Conservation (phyloP, 1,284 basidiomycete genomes). For the Cutaneotrichosporon dermatis region DNA sequence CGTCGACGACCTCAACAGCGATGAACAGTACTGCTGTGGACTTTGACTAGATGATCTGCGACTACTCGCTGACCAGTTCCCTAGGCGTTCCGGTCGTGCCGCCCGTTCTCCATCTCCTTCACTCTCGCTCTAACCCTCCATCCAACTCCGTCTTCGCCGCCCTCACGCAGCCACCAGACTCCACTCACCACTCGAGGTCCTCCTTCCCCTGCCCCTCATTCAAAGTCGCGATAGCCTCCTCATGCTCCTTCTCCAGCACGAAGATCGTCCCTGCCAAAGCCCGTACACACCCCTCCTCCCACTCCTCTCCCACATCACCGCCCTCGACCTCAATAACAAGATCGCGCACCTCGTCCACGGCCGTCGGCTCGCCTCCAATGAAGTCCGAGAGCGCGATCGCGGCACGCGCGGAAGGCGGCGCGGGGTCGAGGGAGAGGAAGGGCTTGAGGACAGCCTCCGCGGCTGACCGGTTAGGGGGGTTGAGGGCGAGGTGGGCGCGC, state of each 20-base stretch:
- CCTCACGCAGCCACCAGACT: too few relatives aligned
- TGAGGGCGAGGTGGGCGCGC: slow-evolving; percentile 73
- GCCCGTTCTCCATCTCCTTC: too few relatives aligned
- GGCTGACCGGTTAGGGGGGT: slow-evolving; percentile 57
- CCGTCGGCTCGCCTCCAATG: slow-evolving; percentile 46
- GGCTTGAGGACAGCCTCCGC: slow-evolving; percentile 55
- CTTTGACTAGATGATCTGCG: too few relatives aligned
- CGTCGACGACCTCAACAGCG: too few relatives aligned
- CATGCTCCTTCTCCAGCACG: slow-evolving; percentile 71
- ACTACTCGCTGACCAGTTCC: too few relatives aligned
- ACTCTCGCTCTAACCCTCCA: too few relatives aligned
- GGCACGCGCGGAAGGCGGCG: slow-evolving; percentile 67
- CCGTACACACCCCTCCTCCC: slow-evolving; percentile 63
- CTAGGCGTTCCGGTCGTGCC: too few relatives aligned
- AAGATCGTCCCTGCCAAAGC: slow-evolving; percentile 81
- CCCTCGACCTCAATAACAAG: slow-evolving; percentile 76
- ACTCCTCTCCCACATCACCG: slow-evolving; percentile 62
- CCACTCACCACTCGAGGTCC: slow-evolving; percentile 76
- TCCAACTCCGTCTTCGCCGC: too few relatives aligned
- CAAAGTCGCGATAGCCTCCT: slow-evolving; percentile 85
- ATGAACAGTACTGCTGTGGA: too few relatives aligned
- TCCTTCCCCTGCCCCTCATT: slow-evolving; percentile 64
- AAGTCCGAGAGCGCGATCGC: slow-evolving; percentile 66
- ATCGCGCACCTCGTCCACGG: slow-evolving; percentile 76
- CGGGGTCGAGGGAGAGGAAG: slow-evolving; percentile 50